phyloP scores from a whole-genome alignment of 768 basidiomycete genomes.

The Auricularia cornea region DNA sequence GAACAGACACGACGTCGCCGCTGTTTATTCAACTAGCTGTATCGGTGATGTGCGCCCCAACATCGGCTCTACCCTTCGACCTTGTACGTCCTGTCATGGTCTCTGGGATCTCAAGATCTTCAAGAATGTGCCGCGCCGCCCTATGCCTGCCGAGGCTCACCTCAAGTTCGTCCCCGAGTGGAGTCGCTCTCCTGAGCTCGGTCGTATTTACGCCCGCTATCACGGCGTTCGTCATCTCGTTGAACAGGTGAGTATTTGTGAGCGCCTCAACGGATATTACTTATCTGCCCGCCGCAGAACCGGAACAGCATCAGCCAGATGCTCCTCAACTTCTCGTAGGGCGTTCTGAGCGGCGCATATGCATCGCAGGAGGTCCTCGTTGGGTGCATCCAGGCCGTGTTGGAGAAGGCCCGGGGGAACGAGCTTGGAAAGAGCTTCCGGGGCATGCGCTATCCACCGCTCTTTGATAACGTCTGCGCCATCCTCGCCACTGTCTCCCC shows the following conservation, averaged over 20 bases:
- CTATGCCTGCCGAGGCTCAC: slow-evolving; percentile 7
- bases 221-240: slow-evolving; percentile 13
- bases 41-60: background rate
- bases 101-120: slow-evolving; percentile 7
- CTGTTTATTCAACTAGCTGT: background rate
- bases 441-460: slow-evolving; percentile 11
- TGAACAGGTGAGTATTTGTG: slow-evolving; percentile 8
- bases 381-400: slow-evolving; percentile 14
- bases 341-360: slow-evolving; percentile 13
- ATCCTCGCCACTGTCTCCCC: slow-evolving; percentile 11
- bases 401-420: slow-evolving; percentile 7
- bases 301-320: background rate
- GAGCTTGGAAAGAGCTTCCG: slow-evolving; percentile 8
- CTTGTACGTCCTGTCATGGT: background rate
- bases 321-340: slow-evolving; percentile 12
- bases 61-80: background rate
- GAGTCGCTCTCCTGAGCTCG: slow-evolving; percentile 7
- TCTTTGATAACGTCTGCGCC: slow-evolving; percentile 12
- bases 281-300: background rate
- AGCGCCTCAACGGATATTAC: background rate
- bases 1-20: background rate
- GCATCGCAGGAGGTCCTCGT: slow-evolving; percentile 9
- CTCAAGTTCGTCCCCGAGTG: slow-evolving; percentile 13
- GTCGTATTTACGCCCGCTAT: slow-evolving; percentile 9
- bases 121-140: slow-evolving; percentile 7